A percentile compares a stretch with the other conserved stretches of the same genome.
Evolutionary conservation across 2,329 filamentous ascomycete species (phyloP).

Genomic region (Aspergillus sp.): DNA sequence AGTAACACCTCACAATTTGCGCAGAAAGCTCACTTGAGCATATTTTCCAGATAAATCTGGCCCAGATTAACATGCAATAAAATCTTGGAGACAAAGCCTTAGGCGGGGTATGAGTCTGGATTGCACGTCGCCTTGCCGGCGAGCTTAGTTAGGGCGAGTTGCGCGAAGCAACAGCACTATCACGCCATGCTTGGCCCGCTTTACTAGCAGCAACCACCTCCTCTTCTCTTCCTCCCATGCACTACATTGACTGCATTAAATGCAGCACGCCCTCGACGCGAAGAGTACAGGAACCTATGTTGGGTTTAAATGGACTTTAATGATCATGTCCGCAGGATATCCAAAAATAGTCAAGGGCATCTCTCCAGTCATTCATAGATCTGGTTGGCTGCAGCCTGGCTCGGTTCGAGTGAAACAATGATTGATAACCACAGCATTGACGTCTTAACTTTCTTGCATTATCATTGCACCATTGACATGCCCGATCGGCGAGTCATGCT

Average conservation of each 20-base stretch:
- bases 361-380: background rate
- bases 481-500: background rate
- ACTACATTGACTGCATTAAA: background rate
- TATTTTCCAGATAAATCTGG: too few relatives aligned
- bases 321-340: background rate
- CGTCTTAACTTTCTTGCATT: background rate
- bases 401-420: background rate
- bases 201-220: background rate
- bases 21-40: too few relatives aligned
- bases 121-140: background rate
- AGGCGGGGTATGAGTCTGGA: background rate
- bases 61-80: background rate
- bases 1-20: too few relatives aligned
- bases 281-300: background rate
- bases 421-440: background rate
- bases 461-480: background rate
- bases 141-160: slow-evolving; percentile 7
- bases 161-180: slow-evolving; percentile 20
- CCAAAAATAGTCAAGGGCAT: background rate
- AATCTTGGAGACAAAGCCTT: background rate
- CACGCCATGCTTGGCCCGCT: slow-evolving; percentile 29
- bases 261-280: background rate
- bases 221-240: background rate
- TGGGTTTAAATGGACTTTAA: too few relatives aligned
- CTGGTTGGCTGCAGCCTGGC: background rate